These are phyloP conservation scores for Lobosporangium transversale DNA, from an alignment of 192 early-diverging fungal species.

Conservation along the genomic window DNA sequence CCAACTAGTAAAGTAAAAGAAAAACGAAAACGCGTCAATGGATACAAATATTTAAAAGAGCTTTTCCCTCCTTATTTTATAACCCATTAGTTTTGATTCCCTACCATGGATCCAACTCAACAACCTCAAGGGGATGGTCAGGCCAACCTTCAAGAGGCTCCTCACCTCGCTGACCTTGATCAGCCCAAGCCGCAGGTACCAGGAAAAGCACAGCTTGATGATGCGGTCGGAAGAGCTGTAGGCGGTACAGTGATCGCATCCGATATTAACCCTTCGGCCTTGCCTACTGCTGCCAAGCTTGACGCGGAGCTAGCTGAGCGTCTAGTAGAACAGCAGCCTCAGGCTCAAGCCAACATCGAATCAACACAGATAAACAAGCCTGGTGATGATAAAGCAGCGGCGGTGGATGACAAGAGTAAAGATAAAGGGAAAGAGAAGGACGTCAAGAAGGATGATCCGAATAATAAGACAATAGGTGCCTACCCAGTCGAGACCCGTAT, in stretches of 20 bases:
- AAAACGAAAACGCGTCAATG: too few relatives aligned
- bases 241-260: constrained; percentile 45
- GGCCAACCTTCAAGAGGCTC: not conserved
- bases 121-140: too few relatives aligned
- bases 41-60: too few relatives aligned
- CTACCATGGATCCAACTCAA: too few relatives aligned
- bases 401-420: not conserved
- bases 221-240: constrained; percentile 29
- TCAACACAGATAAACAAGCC: not conserved
- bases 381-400: not conserved
- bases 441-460: constrained; percentile 11
- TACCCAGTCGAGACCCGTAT: constrained; percentile 26
- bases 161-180: constrained; percentile 1
- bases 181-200: constrained; percentile 12
- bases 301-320: constrained; percentile 8
- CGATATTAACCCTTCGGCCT: constrained; percentile 25
- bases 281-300: constrained; percentile 27
- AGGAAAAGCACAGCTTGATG: constrained; percentile 22
- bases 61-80: too few relatives aligned
- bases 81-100: too few relatives aligned
- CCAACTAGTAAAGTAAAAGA: too few relatives aligned
- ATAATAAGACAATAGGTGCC: constrained; percentile 16
- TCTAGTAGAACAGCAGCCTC: not conserved
- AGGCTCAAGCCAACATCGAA: not conserved
- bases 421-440: constrained; percentile 1